Evolutionary conservation across 257 asterid genomes (phyloP).

Genomic region (Fraxinus anomala): DNA sequence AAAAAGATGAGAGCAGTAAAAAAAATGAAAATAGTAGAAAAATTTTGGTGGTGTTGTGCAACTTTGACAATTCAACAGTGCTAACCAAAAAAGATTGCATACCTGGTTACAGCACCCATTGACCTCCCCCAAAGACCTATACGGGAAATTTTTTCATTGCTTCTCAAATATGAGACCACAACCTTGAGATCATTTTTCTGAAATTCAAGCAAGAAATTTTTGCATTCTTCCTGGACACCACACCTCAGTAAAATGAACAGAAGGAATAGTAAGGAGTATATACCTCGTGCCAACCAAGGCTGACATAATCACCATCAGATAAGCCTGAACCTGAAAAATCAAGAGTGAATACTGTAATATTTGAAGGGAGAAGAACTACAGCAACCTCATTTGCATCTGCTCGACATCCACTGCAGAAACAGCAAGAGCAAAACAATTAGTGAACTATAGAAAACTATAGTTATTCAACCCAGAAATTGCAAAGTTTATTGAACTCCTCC

Average conservation of each 20-base stretch:
- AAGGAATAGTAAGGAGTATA: slow-evolving; percentile 26
- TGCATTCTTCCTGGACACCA: neutral
- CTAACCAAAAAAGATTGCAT: slow-evolving; percentile 27
- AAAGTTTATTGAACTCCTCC: slow-evolving; percentile 12
- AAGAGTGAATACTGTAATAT: slow-evolving; percentile 86
- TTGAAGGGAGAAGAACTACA: slow-evolving; percentile 86
- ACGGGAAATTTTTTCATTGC: slow-evolving; percentile 69
- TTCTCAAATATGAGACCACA: slow-evolving; percentile 80
- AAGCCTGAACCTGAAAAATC: slow-evolving; percentile 97
- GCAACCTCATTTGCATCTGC: slow-evolving; percentile 99
- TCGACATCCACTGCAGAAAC: slow-evolving; percentile 84
- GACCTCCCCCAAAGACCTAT: slow-evolving; percentile 99
- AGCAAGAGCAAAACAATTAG: slow-evolving; percentile 22
- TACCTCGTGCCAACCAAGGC: slow-evolving; percentile 99
- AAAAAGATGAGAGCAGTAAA: neutral
- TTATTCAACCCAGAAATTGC: neutral
- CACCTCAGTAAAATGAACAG: slow-evolving; percentile 17
- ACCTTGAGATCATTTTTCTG: slow-evolving; percentile 95
- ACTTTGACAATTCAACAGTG: slow-evolving; percentile 8
- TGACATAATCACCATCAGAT: slow-evolving; percentile 89
- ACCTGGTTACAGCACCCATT: slow-evolving; percentile 99
- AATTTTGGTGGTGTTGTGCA: neutral
- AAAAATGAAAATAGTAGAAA: neutral
- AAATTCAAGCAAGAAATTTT: slow-evolving; percentile 24
- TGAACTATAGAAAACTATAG: neutral